A percentile compares a stretch with the other conserved stretches of the same genome.
These are phyloP conservation scores for Kurtzmaniella quercitrusa DNA, from an alignment of 1,139 yeast genomes.

Conservation along the genomic window DNA sequence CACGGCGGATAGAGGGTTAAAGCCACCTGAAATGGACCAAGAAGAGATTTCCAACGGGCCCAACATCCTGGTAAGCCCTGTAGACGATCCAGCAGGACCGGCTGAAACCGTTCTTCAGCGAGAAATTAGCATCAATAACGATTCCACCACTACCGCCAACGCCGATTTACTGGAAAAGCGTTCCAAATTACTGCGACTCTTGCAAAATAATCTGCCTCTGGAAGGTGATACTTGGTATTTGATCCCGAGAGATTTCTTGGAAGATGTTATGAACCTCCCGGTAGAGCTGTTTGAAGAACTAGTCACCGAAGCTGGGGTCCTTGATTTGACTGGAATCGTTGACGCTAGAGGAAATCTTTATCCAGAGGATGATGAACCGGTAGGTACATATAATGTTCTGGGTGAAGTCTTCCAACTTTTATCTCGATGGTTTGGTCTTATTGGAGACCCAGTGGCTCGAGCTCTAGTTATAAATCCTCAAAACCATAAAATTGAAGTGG, in stretches of 20 bases:
- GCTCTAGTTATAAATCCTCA: slow-evolving; percentile 33
- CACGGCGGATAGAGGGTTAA: background rate
- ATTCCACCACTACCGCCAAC: slow-evolving; percentile 2
- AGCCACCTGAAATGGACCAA: background rate
- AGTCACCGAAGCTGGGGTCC: slow-evolving; percentile 25
- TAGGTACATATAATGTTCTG: slow-evolving; percentile 30
- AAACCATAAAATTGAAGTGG: slow-evolving; percentile 42
- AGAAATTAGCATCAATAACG: background rate
- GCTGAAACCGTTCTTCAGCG: background rate
- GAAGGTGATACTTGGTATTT: slow-evolving; percentile 39
- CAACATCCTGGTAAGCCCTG: background rate
- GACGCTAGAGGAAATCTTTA: slow-evolving; percentile 29
- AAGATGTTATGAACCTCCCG: slow-evolving; percentile 21
- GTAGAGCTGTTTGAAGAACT: slow-evolving; percentile 24
- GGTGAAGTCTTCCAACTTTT: slow-evolving; percentile 41
- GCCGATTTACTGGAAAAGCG: slow-evolving; percentile 16
- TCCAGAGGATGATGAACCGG: slow-evolving; percentile 26
- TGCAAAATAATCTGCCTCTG: slow-evolving; percentile 14
- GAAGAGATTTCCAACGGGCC: background rate
- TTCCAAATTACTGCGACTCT: slow-evolving; percentile 17
- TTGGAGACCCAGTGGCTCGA: slow-evolving; percentile 44
- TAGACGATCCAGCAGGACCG: background rate
- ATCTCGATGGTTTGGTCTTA: slow-evolving; percentile 51
- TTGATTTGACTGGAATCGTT: slow-evolving; percentile 27
- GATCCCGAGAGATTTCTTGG: slow-evolving; percentile 28